A percentile compares a stretch with the other conserved stretches of the same genome.
phyloP scores from a whole-genome alignment of 768 basidiomycete genomes.

The Russula sp. region DNA sequence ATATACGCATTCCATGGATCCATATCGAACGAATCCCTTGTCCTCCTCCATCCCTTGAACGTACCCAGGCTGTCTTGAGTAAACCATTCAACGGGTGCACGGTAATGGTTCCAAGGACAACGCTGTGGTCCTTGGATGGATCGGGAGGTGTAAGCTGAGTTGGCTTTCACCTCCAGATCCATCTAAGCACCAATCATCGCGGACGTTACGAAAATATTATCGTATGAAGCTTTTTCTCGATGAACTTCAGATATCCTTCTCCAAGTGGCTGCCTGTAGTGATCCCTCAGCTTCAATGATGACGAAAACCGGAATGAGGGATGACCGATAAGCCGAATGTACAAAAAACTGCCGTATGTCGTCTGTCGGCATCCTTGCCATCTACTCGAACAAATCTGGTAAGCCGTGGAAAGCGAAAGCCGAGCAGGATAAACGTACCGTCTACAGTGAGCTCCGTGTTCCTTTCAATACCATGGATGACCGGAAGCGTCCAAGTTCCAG shows the following conservation, averaged over 20 bases:
- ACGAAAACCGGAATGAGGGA: neutral
- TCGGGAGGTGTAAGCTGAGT: conserved; percentile 1
- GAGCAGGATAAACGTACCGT: neutral
- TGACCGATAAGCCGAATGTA: neutral
- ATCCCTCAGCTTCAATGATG: neutral
- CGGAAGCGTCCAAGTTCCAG: neutral
- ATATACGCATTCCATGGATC: conserved; percentile 4
- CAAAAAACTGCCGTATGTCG: neutral
- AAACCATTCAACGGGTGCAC: neutral
- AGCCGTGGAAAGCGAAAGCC: neutral
- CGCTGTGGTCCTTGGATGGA: neutral
- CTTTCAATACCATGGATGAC: neutral
- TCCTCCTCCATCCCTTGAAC: neutral
- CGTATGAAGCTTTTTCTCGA: too few species aligned
- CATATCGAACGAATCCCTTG: neutral
- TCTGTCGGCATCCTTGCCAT: neutral
- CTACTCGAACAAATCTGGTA: neutral
- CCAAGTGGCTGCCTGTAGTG: neutral
- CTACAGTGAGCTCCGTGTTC: neutral
- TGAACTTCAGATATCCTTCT: neutral
- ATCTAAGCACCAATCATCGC: too few species aligned
- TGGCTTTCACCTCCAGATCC: too few species aligned
- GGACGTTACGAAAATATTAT: too few species aligned
- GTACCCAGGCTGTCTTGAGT: too few species aligned
- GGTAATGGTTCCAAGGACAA: neutral